Base-by-base conservation (phyloP, 148 eudicot species). In the Chenopodium quinoa region DNA sequence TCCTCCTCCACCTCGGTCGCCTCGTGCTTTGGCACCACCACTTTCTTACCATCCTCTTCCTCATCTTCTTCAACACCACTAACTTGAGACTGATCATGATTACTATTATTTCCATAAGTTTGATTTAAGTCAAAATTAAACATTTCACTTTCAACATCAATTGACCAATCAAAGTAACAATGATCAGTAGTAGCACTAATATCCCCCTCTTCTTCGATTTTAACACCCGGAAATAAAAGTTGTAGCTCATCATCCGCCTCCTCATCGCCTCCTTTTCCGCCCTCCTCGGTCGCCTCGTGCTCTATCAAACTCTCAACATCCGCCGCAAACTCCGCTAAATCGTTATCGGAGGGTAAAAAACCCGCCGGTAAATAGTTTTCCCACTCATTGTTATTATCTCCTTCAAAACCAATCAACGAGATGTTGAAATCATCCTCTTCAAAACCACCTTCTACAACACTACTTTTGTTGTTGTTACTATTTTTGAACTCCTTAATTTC, bases 311-410 rank as follows among this genome's bases (percentile, higher is more conserved):
- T 80, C 82, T 80, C 82, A 4, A 80, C 77, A 23, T 80, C 81
- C 16, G 81, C 81, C 7, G 81, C 75, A 31, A 79, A 79, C 67
- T 68, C 81, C 4, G 70, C 89, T 7, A 91, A 82, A 29, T 91
- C 91, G 63, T 75, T 82, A 27, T 88, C 92, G 25, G 86, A 56
- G 6, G 62, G 22, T 5, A 56, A 79, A 84, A 90, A 86, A 78
- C 80, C 91, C 4, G 14, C 71, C 8, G 83, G 88, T 29, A 91
- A 32, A 54, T 75, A 67, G 20, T 67, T 79, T 25, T 83, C 85
- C 85, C 88, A 83, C 1, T 82, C 85, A 47, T 74, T 12, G 8
- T 40, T 40, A 29, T 46, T 40, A 29, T 46, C 82, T n/a, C 78
- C 84, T 1, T 80, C 52, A 31, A 84, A 84, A 16, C 70, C 81